Evolutionary conservation across 192 early-diverging fungal genomes (phyloP).

Genomic region (Coemansia sp.): DNA sequence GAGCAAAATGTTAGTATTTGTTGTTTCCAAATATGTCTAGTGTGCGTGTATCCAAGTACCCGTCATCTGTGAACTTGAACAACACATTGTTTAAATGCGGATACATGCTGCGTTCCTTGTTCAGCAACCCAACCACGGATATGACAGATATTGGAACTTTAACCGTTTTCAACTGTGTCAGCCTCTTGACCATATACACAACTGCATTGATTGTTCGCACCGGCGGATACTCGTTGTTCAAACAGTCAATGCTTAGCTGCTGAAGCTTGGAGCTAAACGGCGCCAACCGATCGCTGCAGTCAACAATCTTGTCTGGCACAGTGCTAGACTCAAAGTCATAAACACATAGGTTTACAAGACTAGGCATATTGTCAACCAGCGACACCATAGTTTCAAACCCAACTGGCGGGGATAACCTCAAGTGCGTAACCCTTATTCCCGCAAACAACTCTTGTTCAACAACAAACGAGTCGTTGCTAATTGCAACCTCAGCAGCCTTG

Average conservation of each 20-base stretch:
- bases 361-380: too few species aligned
- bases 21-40: neutral
- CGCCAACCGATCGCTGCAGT: neutral
- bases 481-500: too few species aligned
- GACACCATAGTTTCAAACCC: too few species aligned
- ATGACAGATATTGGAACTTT: neutral
- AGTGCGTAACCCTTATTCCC: too few species aligned
- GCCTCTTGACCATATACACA: neutral
- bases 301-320: too few species aligned
- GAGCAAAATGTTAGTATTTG: neutral
- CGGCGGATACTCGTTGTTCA: neutral
- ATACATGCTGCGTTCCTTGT: neutral
- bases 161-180: neutral
- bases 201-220: neutral
- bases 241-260: neutral
- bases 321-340: too few species aligned
- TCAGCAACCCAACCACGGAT: neutral
- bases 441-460: too few species aligned
- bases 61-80: too few species aligned
- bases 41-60: too few species aligned
- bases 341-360: too few species aligned
- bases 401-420: too few species aligned
- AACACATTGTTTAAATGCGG: neutral
- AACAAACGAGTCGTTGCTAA: too few species aligned
- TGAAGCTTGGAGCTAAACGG: neutral